These are phyloP conservation scores for Suillus paluster DNA, from an alignment of 768 basidiomycete species.

Conservation along the genomic window DNA sequence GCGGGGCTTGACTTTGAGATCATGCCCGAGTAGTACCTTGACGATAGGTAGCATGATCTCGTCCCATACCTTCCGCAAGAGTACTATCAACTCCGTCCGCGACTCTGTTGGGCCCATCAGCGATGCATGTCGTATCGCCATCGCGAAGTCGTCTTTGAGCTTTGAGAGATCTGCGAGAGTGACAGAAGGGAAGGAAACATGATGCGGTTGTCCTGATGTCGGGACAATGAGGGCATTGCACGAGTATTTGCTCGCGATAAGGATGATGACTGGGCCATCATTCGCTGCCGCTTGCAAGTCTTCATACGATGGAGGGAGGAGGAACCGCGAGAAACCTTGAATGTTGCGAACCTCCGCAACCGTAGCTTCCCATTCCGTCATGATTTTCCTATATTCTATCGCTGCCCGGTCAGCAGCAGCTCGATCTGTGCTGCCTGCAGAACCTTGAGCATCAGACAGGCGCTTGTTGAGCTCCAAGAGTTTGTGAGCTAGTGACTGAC, in stretches of 20 bases:
- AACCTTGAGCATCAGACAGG: not conserved
- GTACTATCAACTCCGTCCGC: too few relatives aligned
- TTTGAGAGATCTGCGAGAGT: not conserved
- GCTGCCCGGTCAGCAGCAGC: too few relatives aligned
- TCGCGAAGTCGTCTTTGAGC: too few relatives aligned
- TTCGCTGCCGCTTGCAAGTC: conserved; percentile 21
- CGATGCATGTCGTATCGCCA: too few relatives aligned
- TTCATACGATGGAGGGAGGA: conserved; percentile 15
- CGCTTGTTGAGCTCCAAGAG: not conserved
- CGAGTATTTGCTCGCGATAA: conserved; percentile 15
- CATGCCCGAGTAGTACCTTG: too few relatives aligned
- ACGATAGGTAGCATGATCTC: too few relatives aligned
- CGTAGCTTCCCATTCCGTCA: conserved; percentile 7
- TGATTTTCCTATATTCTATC: conserved; percentile 12
- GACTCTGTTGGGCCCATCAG: not conserved
- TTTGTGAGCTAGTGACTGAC: not conserved
- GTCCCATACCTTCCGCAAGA: too few relatives aligned
- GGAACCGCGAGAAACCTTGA: conserved; percentile 20
- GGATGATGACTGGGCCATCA: conserved; percentile 2
- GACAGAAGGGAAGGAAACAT: conserved; percentile 16
- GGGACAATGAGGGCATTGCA: conserved; percentile 18
- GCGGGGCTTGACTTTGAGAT: too few relatives aligned
- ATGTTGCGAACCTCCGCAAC: conserved; percentile 13
- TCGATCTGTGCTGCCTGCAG: not conserved
- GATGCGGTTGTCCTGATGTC: not conserved